Conservation (phyloP, 2,329 filamentous ascomycete species). For the Aspergillus vadensis region DNA sequence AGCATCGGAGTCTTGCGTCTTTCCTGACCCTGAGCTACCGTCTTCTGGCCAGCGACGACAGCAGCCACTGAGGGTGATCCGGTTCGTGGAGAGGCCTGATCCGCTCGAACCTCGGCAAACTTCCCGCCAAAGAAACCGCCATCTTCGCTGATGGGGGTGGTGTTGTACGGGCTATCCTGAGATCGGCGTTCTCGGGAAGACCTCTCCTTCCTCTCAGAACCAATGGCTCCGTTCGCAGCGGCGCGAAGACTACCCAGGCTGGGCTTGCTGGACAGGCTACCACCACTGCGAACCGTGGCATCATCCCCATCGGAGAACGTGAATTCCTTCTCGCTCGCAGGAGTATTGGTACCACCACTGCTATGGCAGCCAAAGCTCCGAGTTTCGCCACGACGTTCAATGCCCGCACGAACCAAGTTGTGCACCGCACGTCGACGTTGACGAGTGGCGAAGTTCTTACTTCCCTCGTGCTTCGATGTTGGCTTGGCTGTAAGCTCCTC, state of each 20-base stretch:
- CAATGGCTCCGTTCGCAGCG: slow-evolving; percentile 80
- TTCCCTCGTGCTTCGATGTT: slow-evolving; percentile 89
- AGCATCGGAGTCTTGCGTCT: slow-evolving; percentile 84
- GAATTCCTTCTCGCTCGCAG: slow-evolving; percentile 78
- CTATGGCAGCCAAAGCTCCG: slow-evolving; percentile 66
- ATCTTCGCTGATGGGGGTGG: slow-evolving; percentile 67
- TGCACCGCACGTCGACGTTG: slow-evolving; percentile 89
- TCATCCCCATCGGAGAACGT: slow-evolving; percentile 75
- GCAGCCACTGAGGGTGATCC: slow-evolving; percentile 42
- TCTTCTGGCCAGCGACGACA: slow-evolving; percentile 56
- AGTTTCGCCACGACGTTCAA: slow-evolving; percentile 76
- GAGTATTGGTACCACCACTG: slow-evolving; percentile 76
- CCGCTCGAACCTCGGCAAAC: slow-evolving; percentile 50
- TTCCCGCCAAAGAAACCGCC: slow-evolving; percentile 59
- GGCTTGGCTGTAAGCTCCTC: slow-evolving; percentile 90
- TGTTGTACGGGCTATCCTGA: slow-evolving; percentile 55
- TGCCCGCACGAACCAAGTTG: slow-evolving; percentile 85
- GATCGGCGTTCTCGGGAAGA: slow-evolving; percentile 58
- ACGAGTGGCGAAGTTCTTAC: slow-evolving; percentile 93
- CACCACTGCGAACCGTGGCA: slow-evolving; percentile 72
- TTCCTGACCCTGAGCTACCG: slow-evolving; percentile 55
- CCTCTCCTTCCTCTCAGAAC: slow-evolving; percentile 79
- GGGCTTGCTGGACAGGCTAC: slow-evolving; percentile 75
- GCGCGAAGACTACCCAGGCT: slow-evolving; percentile 75
- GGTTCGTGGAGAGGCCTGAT: slow-evolving; percentile 36